A percentile compares a stretch with the other conserved stretches of the same genome.
phyloP scores from a whole-genome alignment of 2,329 filamentous ascomycete species.

The Aspergillus udagawae region DNA sequence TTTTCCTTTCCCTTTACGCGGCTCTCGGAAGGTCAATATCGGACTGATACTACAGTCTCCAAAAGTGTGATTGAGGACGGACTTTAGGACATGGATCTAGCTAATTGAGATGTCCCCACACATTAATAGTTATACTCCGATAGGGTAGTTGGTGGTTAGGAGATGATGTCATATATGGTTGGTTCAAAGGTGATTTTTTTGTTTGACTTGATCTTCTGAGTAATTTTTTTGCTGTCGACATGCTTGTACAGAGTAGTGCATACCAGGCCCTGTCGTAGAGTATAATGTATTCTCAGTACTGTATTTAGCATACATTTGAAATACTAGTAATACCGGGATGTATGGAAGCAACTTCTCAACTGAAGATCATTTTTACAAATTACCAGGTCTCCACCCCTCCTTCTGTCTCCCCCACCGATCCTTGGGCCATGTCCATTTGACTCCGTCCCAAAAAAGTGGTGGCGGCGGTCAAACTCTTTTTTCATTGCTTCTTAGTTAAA shows the following conservation, averaged over 20 bases:
- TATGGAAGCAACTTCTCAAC: neutral
- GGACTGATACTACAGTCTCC: neutral
- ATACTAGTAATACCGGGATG: neutral
- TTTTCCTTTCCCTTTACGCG: neutral
- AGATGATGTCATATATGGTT: neutral
- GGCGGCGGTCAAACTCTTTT: conserved; percentile 3
- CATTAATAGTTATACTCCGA: neutral
- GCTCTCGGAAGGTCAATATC: neutral
- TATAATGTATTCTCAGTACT: neutral
- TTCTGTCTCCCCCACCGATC: conserved; percentile 12
- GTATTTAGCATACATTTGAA: neutral
- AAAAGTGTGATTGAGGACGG: too few species aligned
- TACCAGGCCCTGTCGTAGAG: too few species aligned
- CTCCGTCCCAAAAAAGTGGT: conserved; percentile 20
- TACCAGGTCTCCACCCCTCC: conserved; percentile 10
- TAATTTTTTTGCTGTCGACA: neutral
- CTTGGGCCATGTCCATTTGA: conserved; percentile 11
- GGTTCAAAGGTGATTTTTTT: neutral
- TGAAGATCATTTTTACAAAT: conserved; percentile 1
- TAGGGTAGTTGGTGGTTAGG: neutral
- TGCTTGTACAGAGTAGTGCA: neutral
- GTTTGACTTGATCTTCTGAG: neutral
- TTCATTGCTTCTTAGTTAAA: neutral
- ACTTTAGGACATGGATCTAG: neutral
- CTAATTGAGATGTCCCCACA: neutral